These are phyloP conservation scores for Ormosia emarginata DNA, from an alignment of 306 rosid genomes.

Conservation along the genomic window DNA sequence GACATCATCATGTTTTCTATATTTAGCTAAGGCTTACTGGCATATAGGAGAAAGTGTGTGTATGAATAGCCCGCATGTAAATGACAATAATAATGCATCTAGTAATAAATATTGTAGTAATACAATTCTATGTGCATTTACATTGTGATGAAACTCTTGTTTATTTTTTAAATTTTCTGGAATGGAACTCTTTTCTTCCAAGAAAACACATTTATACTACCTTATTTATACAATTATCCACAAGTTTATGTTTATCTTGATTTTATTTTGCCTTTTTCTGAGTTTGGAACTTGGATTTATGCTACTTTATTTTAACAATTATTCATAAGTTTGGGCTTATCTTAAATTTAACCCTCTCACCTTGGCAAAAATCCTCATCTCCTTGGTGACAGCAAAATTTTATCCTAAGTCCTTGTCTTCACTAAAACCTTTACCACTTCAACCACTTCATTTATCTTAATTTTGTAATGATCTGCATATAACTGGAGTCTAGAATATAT, in stretches of 20 bases:
- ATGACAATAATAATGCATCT: conserved; percentile 12
- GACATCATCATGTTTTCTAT: conserved; percentile 31
- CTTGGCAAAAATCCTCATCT: neutral
- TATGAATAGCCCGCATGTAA: conserved; percentile 9
- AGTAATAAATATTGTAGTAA: neutral
- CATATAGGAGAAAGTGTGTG: conserved; percentile 12
- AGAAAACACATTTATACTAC: neutral
- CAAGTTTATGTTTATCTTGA: neutral
- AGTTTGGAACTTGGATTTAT: neutral
- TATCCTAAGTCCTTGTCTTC: neutral
- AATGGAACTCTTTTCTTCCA: neutral
- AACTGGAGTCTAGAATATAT: neutral
- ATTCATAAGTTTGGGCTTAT: neutral
- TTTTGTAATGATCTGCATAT: neutral
- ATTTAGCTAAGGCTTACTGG: conserved; percentile 13
- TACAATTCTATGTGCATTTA: neutral
- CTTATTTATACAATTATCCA: neutral
- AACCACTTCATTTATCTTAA: neutral
- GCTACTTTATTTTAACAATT: neutral
- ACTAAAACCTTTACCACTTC: neutral
- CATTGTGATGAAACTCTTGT: neutral
- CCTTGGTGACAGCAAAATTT: neutral
- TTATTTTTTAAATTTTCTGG: neutral
- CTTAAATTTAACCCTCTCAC: neutral
- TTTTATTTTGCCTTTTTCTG: neutral